These are phyloP conservation scores for Chondrostereum purpureum DNA, from an alignment of 1,284 basidiomycete genomes.

Conservation along the genomic window DNA sequence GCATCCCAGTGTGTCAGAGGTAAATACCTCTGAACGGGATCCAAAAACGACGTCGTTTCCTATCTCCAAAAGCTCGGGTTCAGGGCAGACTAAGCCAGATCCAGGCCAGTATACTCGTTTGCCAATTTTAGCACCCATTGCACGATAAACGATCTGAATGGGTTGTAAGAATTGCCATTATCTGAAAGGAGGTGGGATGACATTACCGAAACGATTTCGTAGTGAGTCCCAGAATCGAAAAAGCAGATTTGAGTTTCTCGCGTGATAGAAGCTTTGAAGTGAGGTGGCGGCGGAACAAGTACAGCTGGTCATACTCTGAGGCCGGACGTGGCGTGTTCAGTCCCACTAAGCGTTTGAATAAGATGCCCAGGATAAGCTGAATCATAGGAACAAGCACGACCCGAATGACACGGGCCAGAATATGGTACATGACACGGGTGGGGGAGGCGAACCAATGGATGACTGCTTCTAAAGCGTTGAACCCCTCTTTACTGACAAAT, in stretches of 20 bases:
- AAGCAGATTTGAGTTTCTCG: constrained; percentile 19
- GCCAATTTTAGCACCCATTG: constrained; percentile 40
- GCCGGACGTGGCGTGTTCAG: constrained; percentile 19
- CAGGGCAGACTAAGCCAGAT: constrained; percentile 35
- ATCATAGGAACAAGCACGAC: background rate
- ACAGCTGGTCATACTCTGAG: constrained; percentile 17
- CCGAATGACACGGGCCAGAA: constrained; percentile 8
- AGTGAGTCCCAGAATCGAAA: constrained; percentile 23
- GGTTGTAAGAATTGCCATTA: too few species aligned
- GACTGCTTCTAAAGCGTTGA: constrained; percentile 31
- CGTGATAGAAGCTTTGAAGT: constrained; percentile 21
- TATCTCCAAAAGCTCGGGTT: constrained; percentile 39
- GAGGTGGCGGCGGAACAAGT: constrained; percentile 20
- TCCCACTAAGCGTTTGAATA: constrained; percentile 18
- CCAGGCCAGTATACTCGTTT: constrained; percentile 41
- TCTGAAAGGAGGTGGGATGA: too few species aligned
- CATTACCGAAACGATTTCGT: constrained; percentile 14
- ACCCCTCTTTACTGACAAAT: constrained; percentile 16
- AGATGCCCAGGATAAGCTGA: background rate
- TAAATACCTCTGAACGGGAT: constrained; percentile 36
- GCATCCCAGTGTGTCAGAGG: constrained; percentile 34
- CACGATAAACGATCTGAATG: constrained; percentile 28
- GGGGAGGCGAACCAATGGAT: constrained; percentile 38
- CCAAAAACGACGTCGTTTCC: constrained; percentile 44
- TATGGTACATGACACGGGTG: constrained; percentile 21